Percentiles rank a stretch among this genome's conserved stretches.
phyloP scores from a whole-genome alignment of 352 stramenopile species.

The Plasmopara muralis region DNA sequence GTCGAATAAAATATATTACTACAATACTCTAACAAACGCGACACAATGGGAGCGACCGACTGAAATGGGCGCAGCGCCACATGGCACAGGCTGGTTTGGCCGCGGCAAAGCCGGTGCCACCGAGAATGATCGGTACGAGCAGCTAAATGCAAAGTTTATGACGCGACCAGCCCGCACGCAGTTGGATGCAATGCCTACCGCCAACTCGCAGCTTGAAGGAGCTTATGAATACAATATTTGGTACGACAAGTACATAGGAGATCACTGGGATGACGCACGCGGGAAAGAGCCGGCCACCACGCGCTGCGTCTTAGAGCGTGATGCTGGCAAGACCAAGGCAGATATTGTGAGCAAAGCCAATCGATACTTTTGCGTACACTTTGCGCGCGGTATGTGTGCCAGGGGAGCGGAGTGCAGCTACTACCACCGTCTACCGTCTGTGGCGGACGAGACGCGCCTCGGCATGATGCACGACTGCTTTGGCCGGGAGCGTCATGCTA shows the following conservation, averaged over 20 bases:
- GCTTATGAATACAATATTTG: conserved; percentile 95
- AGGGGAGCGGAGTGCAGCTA: conserved; percentile 87
- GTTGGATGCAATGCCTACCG: conserved; percentile 81
- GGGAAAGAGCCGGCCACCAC: conserved; percentile 82
- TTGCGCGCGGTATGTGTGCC: conserved; percentile 88
- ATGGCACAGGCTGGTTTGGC: conserved; percentile 90
- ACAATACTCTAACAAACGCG: conserved; percentile 80
- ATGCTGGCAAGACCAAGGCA: conserved; percentile 89
- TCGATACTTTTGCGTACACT: conserved; percentile 90
- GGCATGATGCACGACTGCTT: conserved; percentile 91
- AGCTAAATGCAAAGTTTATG: conserved; percentile 82
- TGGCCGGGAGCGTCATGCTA: conserved; percentile 85
- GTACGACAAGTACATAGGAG: conserved; percentile 91
- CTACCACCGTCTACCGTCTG: conserved; percentile 84
- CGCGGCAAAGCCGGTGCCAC: conserved; percentile 76
- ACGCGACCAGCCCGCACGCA: conserved; percentile 85
- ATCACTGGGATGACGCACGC: conserved; percentile 84
- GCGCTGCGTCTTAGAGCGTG: conserved; percentile 74
- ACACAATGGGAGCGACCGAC: conserved; percentile 88
- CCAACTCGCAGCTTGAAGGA: conserved; percentile 85
- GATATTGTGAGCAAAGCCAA: conserved; percentile 83
- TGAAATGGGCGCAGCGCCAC: conserved; percentile 88
- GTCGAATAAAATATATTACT: conserved; percentile 93
- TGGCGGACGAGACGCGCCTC: conserved; percentile 63
- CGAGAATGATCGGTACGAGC: conserved; percentile 70